These are phyloP conservation scores for Cyathus striatus DNA, from an alignment of 768 basidiomycete species.

Conservation along the genomic window DNA sequence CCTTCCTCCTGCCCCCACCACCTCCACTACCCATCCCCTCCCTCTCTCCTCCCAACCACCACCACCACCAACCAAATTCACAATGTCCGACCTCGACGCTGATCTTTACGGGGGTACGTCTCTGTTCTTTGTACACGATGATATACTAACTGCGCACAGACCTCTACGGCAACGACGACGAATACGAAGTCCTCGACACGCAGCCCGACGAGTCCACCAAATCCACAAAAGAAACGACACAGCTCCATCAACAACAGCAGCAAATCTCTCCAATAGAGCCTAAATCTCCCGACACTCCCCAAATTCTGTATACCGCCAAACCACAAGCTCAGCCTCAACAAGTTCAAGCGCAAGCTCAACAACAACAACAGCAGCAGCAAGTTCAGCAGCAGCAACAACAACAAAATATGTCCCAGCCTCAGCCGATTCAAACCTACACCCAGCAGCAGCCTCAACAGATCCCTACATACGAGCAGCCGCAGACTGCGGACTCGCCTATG, in stretches of 20 bases:
- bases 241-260: background rate
- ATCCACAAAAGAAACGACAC: background rate
- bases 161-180: constrained; percentile 69
- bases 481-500: constrained; percentile 45
- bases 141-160: constrained; percentile 32
- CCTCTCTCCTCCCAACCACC: no score
- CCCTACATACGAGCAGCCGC: constrained; percentile 72
- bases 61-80: constrained; percentile 20
- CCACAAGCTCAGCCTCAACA: no score
- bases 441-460: constrained; percentile 59
- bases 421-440: constrained; percentile 26
- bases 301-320: no score
- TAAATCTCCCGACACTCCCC: no score
- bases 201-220: constrained; percentile 3
- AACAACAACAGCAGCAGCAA: no score
- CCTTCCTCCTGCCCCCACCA: background rate
- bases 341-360: no score
- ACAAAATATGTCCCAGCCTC: constrained; percentile 15
- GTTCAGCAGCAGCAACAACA: background rate
- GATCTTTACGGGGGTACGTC: constrained; percentile 82
- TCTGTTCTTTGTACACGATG: background rate
- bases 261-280: no score
- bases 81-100: constrained; percentile 82
- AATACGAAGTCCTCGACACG: constrained; percentile 14
- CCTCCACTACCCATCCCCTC: background rate